These are phyloP conservation scores for Naganishia antarctica DNA, from an alignment of 768 basidiomycete genomes.

Conservation along the genomic window DNA sequence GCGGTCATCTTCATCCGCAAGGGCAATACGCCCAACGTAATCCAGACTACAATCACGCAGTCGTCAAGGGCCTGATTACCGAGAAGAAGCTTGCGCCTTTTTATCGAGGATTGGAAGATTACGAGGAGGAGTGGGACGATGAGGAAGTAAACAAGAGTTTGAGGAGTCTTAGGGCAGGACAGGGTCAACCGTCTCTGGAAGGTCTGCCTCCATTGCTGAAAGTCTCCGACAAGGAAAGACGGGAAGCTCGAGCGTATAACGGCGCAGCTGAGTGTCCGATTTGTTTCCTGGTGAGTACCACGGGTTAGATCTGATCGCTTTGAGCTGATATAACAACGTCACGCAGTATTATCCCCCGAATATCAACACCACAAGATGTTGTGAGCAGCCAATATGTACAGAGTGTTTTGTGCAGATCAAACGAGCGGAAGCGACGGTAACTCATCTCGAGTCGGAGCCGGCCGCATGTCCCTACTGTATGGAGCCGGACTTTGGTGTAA, in stretches of 20 bases:
- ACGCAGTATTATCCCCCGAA: constrained; percentile 90
- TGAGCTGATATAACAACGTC: not conserved
- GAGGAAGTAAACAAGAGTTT: constrained; percentile 77
- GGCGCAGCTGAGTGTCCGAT: constrained; percentile 93
- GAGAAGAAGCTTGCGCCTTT: constrained; percentile 88
- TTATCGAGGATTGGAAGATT: constrained; percentile 92
- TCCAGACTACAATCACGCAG: constrained; percentile 80
- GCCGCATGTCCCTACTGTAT: constrained; percentile 97
- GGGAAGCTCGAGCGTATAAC: constrained; percentile 75
- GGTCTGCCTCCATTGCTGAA: constrained; percentile 19
- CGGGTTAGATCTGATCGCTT: too few species aligned
- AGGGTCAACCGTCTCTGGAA: constrained; percentile 10
- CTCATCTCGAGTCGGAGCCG: constrained; percentile 91
- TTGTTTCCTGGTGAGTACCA: constrained; percentile 77
- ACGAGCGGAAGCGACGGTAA: constrained; percentile 86
- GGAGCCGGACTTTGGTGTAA: constrained; percentile 91
- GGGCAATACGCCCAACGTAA: constrained; percentile 42
- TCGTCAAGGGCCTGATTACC: constrained; percentile 81
- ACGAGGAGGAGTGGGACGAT: constrained; percentile 79
- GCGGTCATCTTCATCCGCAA: constrained; percentile 45
- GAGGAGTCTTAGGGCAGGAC: constrained; percentile 60
- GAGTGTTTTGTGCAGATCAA: constrained; percentile 99
- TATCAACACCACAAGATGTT: constrained; percentile 95
- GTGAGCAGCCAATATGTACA: constrained; percentile 96
- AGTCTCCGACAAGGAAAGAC: constrained; percentile 42